Evolutionary conservation across 2,329 filamentous ascomycete species (phyloP).

Genomic region (Alternaria metachromatica): DNA sequence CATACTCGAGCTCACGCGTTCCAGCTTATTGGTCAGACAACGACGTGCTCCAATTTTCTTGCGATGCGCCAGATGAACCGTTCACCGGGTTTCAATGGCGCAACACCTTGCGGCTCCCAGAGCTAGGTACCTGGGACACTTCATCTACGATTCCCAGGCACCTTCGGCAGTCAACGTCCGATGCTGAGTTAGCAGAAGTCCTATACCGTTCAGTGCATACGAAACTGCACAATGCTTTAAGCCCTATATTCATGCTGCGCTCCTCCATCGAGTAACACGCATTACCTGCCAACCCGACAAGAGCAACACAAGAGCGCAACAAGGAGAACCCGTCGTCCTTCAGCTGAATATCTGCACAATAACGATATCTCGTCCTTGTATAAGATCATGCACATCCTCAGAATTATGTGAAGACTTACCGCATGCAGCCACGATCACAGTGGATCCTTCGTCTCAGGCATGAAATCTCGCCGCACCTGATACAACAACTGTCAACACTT

Average conservation of each 20-base stretch:
- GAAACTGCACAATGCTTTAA: background rate
- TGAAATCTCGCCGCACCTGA: constrained; percentile 18
- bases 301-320: background rate
- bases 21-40: background rate
- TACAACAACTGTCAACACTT: constrained; percentile 18
- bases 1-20: background rate
- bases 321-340: background rate
- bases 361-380: background rate
- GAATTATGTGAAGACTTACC: background rate
- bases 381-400: constrained; percentile 6
- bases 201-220: background rate
- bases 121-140: background rate
- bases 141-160: background rate
- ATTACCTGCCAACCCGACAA: background rate
- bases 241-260: background rate
- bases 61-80: background rate
- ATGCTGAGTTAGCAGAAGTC: background rate
- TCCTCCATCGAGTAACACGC: background rate
- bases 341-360: background rate
- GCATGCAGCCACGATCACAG: background rate
- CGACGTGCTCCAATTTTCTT: background rate
- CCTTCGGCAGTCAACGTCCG: background rate
- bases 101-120: background rate
- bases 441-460: constrained; percentile 11
- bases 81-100: background rate